Evolutionary conservation across 306 rosid genomes (phyloP), one percentile per base, ranked within the genome.

Genomic region (Corylus americana): DNA sequence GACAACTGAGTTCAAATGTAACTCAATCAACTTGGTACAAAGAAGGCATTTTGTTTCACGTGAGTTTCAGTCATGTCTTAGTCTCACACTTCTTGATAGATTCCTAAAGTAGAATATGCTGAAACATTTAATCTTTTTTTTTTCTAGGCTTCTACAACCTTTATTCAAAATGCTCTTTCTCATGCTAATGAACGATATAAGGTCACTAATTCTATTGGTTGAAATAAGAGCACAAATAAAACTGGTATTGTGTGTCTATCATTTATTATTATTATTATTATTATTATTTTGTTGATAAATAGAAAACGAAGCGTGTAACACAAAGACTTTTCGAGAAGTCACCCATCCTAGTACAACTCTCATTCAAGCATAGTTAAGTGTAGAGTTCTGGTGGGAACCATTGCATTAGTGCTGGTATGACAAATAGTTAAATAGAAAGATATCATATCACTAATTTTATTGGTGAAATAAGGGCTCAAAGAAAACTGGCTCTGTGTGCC

Each of bases 1-100:
- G 45, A 48, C 54, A 73, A 77, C 66, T 49, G 2, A 70, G 70
- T 78, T 44, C 29, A 17, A 77, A 53, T 18, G n/a, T 4, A 35
- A 20, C 47, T 25, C 27, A 50, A 49, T 53, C 58, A 10, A 35
- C 73, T 67, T 66, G 10, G 4, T 25, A 13, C 39, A 35, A 18
- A 29, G 55, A 53, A 55, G 18, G 53, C 25, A 3, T 8, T 20
- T 58, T 58, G 12, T 29, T 29, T 62, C 2, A 11, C 27, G 8
- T 62, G 18, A 13, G 10, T 62, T 13, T 31, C 44, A 29, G 18
- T 62, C 69, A 62, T 29, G 44, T 29, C 22, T 59, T 27, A 25
- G 22, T 22, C 16, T 11, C 66, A 29, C 14, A 13, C 45, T 13
- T 62, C 44, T 29, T 29, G 69, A 62, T 13, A 31, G 7, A 62